Evolutionary conservation across 2,329 filamentous ascomycete genomes (phyloP).

Genomic region (Rhynchosporium agropyri): DNA sequence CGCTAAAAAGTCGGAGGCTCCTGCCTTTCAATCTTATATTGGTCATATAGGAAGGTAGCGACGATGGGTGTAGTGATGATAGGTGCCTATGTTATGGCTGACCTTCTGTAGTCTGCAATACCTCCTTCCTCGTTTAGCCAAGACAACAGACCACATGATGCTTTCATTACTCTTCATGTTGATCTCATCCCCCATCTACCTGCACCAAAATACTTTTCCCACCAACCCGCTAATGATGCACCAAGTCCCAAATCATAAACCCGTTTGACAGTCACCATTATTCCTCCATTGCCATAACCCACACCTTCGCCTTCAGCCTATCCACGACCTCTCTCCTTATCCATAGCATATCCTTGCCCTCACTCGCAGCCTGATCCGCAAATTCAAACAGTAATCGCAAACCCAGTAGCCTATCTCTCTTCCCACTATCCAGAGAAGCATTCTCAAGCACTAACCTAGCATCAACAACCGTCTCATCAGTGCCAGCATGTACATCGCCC

Average conservation of each 20-base stretch:
- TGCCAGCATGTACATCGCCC: slow-evolving; percentile 51
- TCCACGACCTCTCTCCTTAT: slow-evolving; percentile 59
- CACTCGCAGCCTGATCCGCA: slow-evolving; percentile 54
- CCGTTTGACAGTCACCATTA: slow-evolving; percentile 1
- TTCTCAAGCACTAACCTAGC: slow-evolving; percentile 59
- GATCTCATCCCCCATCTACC: slow-evolving; percentile 3
- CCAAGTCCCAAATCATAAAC: not conserved
- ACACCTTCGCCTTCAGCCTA: slow-evolving; percentile 54
- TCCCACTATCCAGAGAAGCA: slow-evolving; percentile 49
- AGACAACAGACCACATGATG: not conserved
- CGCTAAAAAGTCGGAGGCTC: not conserved
- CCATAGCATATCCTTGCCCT: slow-evolving; percentile 52
- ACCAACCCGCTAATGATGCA: slow-evolving; percentile 18
- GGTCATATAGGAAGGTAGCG: no score
- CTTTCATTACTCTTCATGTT: not conserved
- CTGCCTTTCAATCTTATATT: not conserved
- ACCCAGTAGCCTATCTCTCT: slow-evolving; percentile 62
- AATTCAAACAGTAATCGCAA: slow-evolving; percentile 66
- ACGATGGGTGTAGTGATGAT: no score
- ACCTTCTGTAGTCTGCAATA: not conserved
- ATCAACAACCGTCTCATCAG: slow-evolving; percentile 63
- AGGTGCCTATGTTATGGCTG: no score
- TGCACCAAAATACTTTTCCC: slow-evolving; percentile 14
- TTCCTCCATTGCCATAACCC: slow-evolving; percentile 42
- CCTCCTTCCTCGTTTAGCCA: not conserved